Evolutionary conservation across 768 basidiomycete species (phyloP).

Genomic region (Leccinum truebloodii): DNA sequence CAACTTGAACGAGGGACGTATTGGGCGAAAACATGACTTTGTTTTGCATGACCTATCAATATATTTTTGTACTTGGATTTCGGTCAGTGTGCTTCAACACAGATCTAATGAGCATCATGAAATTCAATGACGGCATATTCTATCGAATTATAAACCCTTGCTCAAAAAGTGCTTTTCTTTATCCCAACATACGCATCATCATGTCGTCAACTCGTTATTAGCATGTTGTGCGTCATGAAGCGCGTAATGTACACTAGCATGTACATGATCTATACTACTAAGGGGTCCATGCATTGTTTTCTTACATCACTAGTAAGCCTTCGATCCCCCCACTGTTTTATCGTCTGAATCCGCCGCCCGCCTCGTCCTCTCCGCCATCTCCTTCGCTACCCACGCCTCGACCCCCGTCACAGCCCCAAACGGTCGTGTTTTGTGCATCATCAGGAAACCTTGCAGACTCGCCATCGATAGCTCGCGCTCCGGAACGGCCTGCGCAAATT

Average conservation of each 20-base stretch:
- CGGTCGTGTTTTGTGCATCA: conserved; percentile 66
- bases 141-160: no score
- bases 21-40: no score
- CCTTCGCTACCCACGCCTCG: conserved; percentile 51
- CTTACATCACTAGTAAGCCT: neutral
- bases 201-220: neutral
- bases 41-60: no score
- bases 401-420: conserved; percentile 51
- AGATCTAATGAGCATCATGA: no score
- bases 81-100: no score
- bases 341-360: neutral
- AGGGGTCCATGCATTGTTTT: neutral
- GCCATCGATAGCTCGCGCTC: conserved; percentile 45
- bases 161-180: neutral
- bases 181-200: neutral
- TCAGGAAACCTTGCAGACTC: conserved; percentile 58
- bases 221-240: neutral
- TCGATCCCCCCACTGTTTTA: neutral
- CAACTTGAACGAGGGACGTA: no score
- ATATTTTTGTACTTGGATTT: no score
- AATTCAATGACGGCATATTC: no score
- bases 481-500: conserved; percentile 57
- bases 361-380: conserved; percentile 23
- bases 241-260: neutral
- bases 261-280: neutral